Evolutionary conservation across 1,284 basidiomycete genomes (phyloP), one percentile per base, ranked within the genome.

Genomic region (Ustilago crameri): DNA sequence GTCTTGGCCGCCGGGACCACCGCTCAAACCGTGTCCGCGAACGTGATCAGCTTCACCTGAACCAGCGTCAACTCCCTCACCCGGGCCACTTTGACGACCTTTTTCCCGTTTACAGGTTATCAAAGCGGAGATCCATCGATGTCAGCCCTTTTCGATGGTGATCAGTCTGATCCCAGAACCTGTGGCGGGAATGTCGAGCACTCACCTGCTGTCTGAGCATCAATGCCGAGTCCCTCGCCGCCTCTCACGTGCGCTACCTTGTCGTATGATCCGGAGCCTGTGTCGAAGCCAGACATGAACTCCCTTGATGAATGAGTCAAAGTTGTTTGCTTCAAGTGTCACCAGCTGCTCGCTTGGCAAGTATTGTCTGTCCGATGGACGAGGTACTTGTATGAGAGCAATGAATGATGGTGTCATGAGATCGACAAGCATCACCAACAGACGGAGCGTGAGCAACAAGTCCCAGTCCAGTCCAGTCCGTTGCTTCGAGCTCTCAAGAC

Each of bases 151-250:
- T 14, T 18, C 7, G 22, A 17, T 32, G 5, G 44, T 15, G 14
- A 9, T n/a, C 17, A 32, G n/a, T n/a, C n/a, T n/a, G n/a, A n/a
- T n/a, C n/a, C n/a, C n/a, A n/a, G n/a, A n/a, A n/a, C n/a, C n/a
- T n/a, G n/a, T n/a, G n/a, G n/a, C n/a, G n/a, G n/a, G n/a, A n/a
- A n/a, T n/a, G n/a, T n/a, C n/a, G n/a, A n/a, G n/a, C n/a, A n/a
- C 46, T 14, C 22, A 54, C 58, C 58, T 61, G 58, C 58, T 15
- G 46, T 61, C 23, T 61, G 32, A 10, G 58, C 46, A 27, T 61
- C 58, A 35, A 61, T 50, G 30, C 50, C 51, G 10, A 61, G 58
- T 5, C 58, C 58, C 26, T 61, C 51, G 12, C 58, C 51, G 22
- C 58, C 58, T 23, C 41, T 44, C 12, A 26, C 32, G 8, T 49